Evolutionary conservation across 257 asterid species (phyloP), one percentile per base, ranked within the genome.

Genomic region (Forsythia suspensa): DNA sequence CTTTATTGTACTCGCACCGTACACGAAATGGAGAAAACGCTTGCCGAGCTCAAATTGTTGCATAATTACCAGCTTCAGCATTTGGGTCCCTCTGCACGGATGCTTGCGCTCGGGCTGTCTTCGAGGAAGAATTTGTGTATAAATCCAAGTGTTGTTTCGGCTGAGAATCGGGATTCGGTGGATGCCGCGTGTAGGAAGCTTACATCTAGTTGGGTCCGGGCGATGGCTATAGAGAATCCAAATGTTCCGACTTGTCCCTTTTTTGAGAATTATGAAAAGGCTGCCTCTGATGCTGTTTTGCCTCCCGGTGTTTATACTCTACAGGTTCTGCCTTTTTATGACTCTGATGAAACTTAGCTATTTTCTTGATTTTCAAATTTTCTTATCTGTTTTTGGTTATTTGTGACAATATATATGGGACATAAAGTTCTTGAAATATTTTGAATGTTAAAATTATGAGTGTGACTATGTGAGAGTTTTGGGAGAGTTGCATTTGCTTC

Each of bases 11-110:
- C 99, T 40, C 98, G 98, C 52, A 94, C 98, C 0, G 99, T 96
- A 10, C 98, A 96, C 86, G 99, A 96, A 84, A 96, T 96, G 99
- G 99, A 96, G 89, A 96, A 96, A 86, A 96, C 99, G 76, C 88
- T 96, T 44, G 97, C 95, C 0, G 98, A 96, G 65, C 90, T 96
- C 86, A 96, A 88, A 80, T 77, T 88, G 15, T 77, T 96, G 82
- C 95, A 94, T 79, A 86, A 87, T 55, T 94, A 91, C 76, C 99
- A 96, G 88, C 87, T 93, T 59, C 78, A 90, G 76, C 81, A 91
- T 63, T 79, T 94, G 72, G 98, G 97, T 0, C 86, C 86, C 0
- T 80, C 89, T 0, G 99, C 99, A 2, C 65, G 82, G 83, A 89
- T 91, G 55, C 89, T 96, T 16, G 99, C 99, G 0, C 70, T 96